Evolutionary conservation across 306 rosid genomes (phyloP).

Genomic region (Citrullus mucosospermus): DNA sequence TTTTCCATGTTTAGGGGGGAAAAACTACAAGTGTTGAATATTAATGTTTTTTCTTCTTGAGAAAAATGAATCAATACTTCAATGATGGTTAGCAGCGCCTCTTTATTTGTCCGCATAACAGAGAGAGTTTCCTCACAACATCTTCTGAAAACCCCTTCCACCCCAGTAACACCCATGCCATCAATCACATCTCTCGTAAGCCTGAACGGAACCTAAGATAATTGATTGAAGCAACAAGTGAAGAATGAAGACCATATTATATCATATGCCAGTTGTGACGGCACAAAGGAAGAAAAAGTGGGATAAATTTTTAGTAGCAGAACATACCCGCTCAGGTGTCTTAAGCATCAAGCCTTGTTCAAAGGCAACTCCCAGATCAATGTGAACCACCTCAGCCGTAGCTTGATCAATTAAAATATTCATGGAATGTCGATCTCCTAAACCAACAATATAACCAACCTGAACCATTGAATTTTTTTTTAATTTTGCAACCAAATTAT

Average conservation of each 20-base stretch:
- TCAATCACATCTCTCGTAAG: constrained; percentile 86
- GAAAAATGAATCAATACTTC: constrained; percentile 36
- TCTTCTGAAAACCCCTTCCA: constrained; percentile 92
- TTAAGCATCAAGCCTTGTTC: constrained; percentile 98
- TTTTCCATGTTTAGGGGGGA: constrained; percentile 4
- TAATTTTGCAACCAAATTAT: constrained; percentile 1
- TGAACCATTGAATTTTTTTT: constrained; percentile 14
- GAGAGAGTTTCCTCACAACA: constrained; percentile 95
- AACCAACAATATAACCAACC: constrained; percentile 93
- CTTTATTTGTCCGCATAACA: constrained; percentile 90
- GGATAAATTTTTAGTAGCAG: background rate
- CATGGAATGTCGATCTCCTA: constrained; percentile 89
- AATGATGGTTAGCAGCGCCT: constrained; percentile 75
- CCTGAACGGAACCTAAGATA: constrained; percentile 69
- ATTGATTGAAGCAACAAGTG: background rate
- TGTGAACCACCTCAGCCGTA: constrained; percentile 92
- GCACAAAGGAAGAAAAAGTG: background rate
- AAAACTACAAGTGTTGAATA: background rate
- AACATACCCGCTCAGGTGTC: constrained; percentile 86
- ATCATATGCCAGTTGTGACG: background rate
- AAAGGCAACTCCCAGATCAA: constrained; percentile 97
- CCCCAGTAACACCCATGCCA: constrained; percentile 93
- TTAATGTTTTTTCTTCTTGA: background rate
- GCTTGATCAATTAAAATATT: constrained; percentile 85
- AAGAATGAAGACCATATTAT: constrained; percentile 1